These are phyloP conservation scores for Naematelia aurantialba DNA, from an alignment of 768 basidiomycete species.

Conservation along the genomic window DNA sequence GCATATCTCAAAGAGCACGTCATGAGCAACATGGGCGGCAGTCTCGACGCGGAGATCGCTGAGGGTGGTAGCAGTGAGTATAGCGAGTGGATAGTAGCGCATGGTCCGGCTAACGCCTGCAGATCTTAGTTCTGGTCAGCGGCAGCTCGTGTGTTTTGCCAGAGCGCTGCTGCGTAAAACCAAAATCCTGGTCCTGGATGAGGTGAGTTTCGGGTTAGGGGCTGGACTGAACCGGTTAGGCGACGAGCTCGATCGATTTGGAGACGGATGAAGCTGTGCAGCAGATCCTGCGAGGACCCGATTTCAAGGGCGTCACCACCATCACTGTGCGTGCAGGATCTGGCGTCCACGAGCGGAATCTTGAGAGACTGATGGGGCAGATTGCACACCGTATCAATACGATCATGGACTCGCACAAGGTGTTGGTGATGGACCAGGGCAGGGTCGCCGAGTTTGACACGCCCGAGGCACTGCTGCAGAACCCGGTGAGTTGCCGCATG, in stretches of 20 bases:
- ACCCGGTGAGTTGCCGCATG: conserved; percentile 38
- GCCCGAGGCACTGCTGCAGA: conserved; percentile 63
- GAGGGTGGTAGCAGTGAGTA: conserved; percentile 38
- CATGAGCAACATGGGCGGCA: conserved; percentile 42
- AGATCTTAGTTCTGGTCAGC: conserved; percentile 78
- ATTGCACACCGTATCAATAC: conserved; percentile 49
- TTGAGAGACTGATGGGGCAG: conserved; percentile 1
- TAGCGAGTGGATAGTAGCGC: conserved; percentile 55
- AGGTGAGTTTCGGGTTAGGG: conserved; percentile 57
- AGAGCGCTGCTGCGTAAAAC: conserved; percentile 76
- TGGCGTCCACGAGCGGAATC: background rate
- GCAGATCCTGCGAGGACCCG: conserved; percentile 74
- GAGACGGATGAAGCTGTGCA: conserved; percentile 87
- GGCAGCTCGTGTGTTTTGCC: conserved; percentile 84
- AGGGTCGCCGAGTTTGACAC: conserved; percentile 75
- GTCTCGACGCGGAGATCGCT: conserved; percentile 46
- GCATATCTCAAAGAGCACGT: conserved; percentile 52
- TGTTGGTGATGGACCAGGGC: conserved; percentile 80
- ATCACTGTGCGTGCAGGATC: conserved; percentile 54
- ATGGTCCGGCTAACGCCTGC: conserved; percentile 57
- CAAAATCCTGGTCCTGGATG: conserved; percentile 87
- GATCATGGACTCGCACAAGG: conserved; percentile 75
- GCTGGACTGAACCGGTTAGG: conserved; percentile 49
- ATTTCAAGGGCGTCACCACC: conserved; percentile 74
- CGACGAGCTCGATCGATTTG: conserved; percentile 83